Percentiles rank a stretch among this genome's conserved stretches.
Conservation (phyloP, 139 green algal species). For the Microglena sp. region DNA sequence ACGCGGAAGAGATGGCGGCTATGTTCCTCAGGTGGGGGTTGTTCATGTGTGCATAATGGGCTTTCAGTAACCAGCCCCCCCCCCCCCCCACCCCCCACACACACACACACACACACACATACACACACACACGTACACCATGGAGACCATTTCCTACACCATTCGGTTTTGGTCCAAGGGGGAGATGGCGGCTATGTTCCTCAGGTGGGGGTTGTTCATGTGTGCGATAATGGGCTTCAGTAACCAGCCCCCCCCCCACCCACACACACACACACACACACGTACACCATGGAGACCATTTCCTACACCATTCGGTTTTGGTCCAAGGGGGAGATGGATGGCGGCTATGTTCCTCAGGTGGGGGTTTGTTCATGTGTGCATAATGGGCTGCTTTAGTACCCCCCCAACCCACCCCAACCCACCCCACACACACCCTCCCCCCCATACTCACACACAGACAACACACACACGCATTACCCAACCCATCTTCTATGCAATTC, state of each 20-base stretch:
- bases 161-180: slow-evolving; percentile 95
- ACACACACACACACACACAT: not conserved
- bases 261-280: not conserved
- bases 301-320: slow-evolving; percentile 95
- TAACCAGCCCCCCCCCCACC: not conserved
- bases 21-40: too few species aligned
- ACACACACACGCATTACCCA: too few species aligned
- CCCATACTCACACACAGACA: not conserved
- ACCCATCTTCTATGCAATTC: too few species aligned
- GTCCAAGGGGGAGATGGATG: slow-evolving; percentile 90
- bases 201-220: too few species aligned
- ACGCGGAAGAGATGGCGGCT: slow-evolving; percentile 40
- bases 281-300: slow-evolving; percentile 97
- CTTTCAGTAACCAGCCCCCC: not conserved
- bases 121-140: slow-evolving; percentile 60
- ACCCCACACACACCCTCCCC: not conserved
- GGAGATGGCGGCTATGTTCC: slow-evolving; percentile 89
- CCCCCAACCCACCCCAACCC: not conserved
- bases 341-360: slow-evolving; percentile 92
- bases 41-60: too few species aligned
- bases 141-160: slow-evolving; percentile 96
- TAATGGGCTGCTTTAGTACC: too few species aligned
- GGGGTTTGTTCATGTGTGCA: too few species aligned
- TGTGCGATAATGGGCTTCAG: too few species aligned
- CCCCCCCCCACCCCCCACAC: too few species aligned